A percentile compares a stretch with the other conserved stretches of the same genome.
Evolutionary conservation across 1,139 yeast genomes (phyloP).

Genomic region (Saccharomycopsis crataegensis): DNA sequence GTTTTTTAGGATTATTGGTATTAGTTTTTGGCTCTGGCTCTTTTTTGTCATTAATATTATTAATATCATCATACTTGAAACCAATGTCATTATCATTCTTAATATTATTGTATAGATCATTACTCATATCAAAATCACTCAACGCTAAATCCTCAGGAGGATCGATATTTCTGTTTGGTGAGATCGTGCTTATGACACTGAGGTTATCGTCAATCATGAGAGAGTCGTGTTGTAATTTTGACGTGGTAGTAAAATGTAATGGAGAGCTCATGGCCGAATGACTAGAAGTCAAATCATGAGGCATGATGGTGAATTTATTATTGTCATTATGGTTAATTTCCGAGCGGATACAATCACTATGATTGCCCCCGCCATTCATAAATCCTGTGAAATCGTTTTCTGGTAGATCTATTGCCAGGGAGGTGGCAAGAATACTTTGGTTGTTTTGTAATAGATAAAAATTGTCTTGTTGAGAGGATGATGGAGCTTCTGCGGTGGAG

Average conservation of each 20-base stretch:
- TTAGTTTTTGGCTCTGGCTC: background rate
- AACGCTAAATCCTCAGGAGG: background rate
- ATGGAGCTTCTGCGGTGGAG: background rate
- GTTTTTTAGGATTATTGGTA: too few species aligned
- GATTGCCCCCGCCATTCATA: background rate
- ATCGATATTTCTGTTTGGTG: constrained; percentile 1
- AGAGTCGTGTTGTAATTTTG: background rate
- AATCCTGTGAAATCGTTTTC: background rate
- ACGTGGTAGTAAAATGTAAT: constrained; percentile 1
- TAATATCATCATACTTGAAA: constrained; percentile 1
- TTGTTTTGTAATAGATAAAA: constrained; percentile 2
- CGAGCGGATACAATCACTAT: background rate
- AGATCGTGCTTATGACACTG: constrained; percentile 8
- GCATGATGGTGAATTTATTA: background rate
- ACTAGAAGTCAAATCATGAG: background rate
- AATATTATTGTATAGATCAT: background rate
- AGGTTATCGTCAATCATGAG: constrained; percentile 3
- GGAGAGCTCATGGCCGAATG: constrained; percentile 2
- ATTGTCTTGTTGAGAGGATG: background rate
- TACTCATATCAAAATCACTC: background rate
- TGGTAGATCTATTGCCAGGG: background rate
- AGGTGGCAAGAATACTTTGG: background rate
- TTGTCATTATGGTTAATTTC: background rate
- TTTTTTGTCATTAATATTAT: background rate
- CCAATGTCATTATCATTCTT: background rate